Conservation (phyloP, 768 basidiomycete genomes). For the Collybia sp. region DNA sequence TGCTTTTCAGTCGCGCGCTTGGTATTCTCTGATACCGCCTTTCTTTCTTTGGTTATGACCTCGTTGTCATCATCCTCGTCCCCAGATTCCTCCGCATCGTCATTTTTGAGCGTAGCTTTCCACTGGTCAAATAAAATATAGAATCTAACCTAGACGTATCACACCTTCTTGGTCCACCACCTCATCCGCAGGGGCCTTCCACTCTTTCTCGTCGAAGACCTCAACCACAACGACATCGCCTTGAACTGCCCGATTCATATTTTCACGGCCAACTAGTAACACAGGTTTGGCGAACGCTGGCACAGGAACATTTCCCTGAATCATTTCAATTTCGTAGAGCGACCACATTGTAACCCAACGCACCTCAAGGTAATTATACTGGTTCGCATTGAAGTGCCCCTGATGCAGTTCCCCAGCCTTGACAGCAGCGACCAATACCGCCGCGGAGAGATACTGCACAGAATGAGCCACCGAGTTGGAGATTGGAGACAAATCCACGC, state of each 20-base stretch:
- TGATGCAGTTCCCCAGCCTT: conserved; percentile 83
- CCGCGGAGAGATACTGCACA: conserved; percentile 70
- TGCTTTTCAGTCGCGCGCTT: conserved; percentile 56
- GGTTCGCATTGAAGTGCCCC: conserved; percentile 92
- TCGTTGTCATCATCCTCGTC: conserved; percentile 48
- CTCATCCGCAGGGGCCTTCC: conserved; percentile 90
- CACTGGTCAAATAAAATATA: conserved; percentile 1
- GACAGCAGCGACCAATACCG: conserved; percentile 73
- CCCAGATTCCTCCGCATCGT: conserved; percentile 75
- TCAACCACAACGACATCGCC: conserved; percentile 93
- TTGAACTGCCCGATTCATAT: conserved; percentile 94
- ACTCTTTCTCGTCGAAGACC: conserved; percentile 80
- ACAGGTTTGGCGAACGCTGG: conserved; percentile 73
- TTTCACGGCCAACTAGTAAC: conserved; percentile 80
- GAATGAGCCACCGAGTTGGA: conserved; percentile 1
- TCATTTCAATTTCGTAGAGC: not conserved
- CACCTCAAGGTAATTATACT: conserved; percentile 94
- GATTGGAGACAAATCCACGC: conserved; percentile 9
- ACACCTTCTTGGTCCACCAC: conserved; percentile 91
- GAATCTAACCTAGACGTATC: conserved; percentile 13
- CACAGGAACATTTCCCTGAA: conserved; percentile 75
- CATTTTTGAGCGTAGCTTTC: conserved; percentile 76
- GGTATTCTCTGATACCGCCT: conserved; percentile 29
- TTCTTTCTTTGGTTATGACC: conserved; percentile 35
- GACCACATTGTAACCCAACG: conserved; percentile 10